These are phyloP conservation scores for Pseudocercospora macadamiae DNA, from an alignment of 2,329 filamentous ascomycete species.

Conservation along the genomic window DNA sequence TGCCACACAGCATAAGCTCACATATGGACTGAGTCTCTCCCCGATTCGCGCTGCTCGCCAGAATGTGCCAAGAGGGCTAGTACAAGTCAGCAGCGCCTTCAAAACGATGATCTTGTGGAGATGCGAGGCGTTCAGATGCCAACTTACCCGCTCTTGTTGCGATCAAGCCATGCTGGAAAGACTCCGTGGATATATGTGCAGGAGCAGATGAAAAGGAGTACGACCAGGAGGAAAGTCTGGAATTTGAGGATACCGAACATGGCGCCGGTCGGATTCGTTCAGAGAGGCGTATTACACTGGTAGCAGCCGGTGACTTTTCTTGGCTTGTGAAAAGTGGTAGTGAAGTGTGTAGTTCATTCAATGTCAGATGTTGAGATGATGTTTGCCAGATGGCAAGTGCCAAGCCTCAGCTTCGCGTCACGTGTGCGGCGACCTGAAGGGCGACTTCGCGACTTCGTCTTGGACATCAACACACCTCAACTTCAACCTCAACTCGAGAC, in stretches of 20 bases:
- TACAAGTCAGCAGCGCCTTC: neutral
- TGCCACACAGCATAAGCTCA: conserved; percentile 86
- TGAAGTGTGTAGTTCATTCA: neutral
- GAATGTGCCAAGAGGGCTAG: conserved; percentile 69
- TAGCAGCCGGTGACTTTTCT: no score
- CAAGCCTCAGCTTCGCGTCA: conserved; percentile 4
- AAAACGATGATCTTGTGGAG: no score
- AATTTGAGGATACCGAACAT: conserved; percentile 97
- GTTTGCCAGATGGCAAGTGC: conserved; percentile 14
- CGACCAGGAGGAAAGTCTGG: conserved; percentile 90
- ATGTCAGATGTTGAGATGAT: neutral
- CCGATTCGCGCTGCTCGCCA: conserved; percentile 96
- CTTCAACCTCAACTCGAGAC: neutral
- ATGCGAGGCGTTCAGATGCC: no score
- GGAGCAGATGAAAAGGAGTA: conserved; percentile 94
- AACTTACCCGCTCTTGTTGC: conserved; percentile 86
- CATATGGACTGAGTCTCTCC: conserved; percentile 90
- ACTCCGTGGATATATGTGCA: conserved; percentile 91
- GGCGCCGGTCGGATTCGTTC: conserved; percentile 42
- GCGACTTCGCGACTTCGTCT: neutral
- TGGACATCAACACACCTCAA: neutral
- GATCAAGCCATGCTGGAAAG: conserved; percentile 85
- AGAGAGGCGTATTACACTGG: no score
- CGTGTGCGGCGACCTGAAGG: neutral
- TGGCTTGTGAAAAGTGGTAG: no score